Conservation (phyloP, 805 yeast genomes). For the Saturnispora hagleri region DNA sequence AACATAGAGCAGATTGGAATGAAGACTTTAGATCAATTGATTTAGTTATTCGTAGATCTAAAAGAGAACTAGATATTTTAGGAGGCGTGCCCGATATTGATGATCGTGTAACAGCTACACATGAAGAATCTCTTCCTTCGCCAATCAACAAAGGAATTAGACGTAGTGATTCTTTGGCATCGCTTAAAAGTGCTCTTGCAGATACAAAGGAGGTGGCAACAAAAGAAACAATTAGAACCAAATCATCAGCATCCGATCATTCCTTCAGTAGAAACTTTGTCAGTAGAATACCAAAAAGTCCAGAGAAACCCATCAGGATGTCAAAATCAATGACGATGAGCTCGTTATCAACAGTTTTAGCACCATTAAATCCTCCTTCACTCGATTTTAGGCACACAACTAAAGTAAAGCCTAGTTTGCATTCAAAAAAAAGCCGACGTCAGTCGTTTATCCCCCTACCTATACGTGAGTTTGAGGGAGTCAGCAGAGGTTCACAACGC, state of each 20-base stretch:
- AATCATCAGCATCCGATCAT: not conserved
- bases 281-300: not conserved
- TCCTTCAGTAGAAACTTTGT: not conserved
- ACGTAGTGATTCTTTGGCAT: not conserved
- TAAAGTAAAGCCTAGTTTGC: not conserved
- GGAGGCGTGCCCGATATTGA: constrained; percentile 8
- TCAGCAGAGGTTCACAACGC: not conserved
- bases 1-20: not conserved
- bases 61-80: not conserved
- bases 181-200: not conserved
- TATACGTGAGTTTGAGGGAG: not conserved
- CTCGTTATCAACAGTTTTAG: not conserved
- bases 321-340: not conserved
- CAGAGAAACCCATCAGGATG: not conserved
- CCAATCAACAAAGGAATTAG: not conserved
- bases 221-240: not conserved
- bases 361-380: not conserved
- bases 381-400: not conserved
- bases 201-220: not conserved
- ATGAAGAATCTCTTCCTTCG: not conserved
- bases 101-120: not conserved
- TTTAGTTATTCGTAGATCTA: not conserved
- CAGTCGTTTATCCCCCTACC: constrained; percentile 5
- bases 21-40: constrained; percentile 1
- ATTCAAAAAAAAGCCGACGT: not conserved